A percentile compares a stretch with the other conserved stretches of the same genome.
phyloP scores from a whole-genome alignment of 768 basidiomycete genomes.

The Tricholomella constricta region DNA sequence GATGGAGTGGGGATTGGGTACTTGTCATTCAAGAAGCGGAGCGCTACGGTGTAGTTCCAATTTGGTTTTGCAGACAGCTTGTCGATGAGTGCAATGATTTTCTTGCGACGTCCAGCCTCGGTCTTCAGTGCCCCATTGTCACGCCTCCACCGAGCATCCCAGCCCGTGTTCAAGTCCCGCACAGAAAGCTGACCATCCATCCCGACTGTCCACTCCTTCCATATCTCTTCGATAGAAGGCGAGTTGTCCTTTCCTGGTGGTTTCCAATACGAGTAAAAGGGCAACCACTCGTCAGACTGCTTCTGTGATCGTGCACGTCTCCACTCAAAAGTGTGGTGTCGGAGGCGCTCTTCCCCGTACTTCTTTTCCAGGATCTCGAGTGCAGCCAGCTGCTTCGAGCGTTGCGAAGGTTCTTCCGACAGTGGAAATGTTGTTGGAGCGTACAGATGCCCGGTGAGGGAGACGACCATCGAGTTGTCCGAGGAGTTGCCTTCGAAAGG shows the following conservation, averaged over 20 bases:
- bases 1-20: conserved; percentile 1
- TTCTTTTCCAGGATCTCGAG: no score
- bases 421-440: no score
- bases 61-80: not conserved
- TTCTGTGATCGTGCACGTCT: no score
- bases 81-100: not conserved
- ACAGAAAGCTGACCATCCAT: not conserved
- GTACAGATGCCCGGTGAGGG: no score
- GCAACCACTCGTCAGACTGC: not conserved
- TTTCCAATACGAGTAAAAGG: not conserved
- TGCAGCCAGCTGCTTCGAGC: no score
- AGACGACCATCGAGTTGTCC: no score
- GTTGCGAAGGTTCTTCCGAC: no score
- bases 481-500: no score
- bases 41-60: not conserved
- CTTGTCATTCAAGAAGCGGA: not conserved
- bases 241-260: no score
- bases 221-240: not conserved
- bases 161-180: not conserved
- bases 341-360: no score
- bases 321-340: no score
- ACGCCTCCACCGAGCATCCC: conserved; percentile 1
- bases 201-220: not conserved
- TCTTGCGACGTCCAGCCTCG: conserved; percentile 1
- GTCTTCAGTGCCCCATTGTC: not conserved